A percentile compares a stretch with the other conserved stretches of the same genome.
These are phyloP conservation scores for Fomitopsis pinicola DNA, from an alignment of 1,284 basidiomycete species.

Conservation along the genomic window DNA sequence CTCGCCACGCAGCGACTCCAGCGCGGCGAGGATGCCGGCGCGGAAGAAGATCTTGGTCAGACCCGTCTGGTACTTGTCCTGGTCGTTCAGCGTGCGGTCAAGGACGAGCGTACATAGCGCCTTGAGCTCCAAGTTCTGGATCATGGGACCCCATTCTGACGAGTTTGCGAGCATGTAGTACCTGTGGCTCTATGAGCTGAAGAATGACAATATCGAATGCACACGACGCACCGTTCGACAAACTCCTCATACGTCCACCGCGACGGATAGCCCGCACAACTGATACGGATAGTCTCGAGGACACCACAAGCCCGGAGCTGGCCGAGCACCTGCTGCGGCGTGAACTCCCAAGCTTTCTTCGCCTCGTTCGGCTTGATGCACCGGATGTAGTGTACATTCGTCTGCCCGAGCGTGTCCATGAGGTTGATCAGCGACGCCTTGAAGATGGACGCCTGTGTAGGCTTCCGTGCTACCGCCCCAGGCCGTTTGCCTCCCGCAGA, in stretches of 20 bases:
- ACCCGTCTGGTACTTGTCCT: conserved; percentile 96
- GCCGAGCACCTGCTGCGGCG: conserved; percentile 92
- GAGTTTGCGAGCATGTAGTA: conserved; percentile 97
- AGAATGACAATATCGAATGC: not conserved
- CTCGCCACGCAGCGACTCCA: conserved; percentile 88
- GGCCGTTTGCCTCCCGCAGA: conserved; percentile 51
- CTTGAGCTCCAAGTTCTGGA: conserved; percentile 75
- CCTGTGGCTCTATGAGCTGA: conserved; percentile 34
- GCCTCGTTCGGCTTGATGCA: conserved; percentile 99
- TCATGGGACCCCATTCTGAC: conserved; percentile 80
- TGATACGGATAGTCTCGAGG: conserved; percentile 97
- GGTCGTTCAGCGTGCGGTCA: conserved; percentile 83
- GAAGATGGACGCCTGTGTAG: conserved; percentile 98
- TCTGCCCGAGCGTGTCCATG: conserved; percentile 97
- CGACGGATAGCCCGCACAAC: conserved; percentile 98
- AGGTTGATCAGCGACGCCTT: conserved; percentile 91
- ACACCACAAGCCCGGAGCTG: conserved; percentile 99
- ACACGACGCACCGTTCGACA: conserved; percentile 78
- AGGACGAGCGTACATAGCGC: conserved; percentile 86
- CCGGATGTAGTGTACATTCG: conserved; percentile 98
- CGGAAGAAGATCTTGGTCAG: conserved; percentile 99
- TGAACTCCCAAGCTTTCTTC: conserved; percentile 96
- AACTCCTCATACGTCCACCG: conserved; percentile 99
- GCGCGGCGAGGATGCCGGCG: conserved; percentile 96
- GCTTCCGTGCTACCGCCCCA: conserved; percentile 79